A percentile compares a stretch with the other conserved stretches of the same genome.
Evolutionary conservation across 1,284 basidiomycete species (phyloP).

Genomic region (Ceratobasidium sp.): DNA sequence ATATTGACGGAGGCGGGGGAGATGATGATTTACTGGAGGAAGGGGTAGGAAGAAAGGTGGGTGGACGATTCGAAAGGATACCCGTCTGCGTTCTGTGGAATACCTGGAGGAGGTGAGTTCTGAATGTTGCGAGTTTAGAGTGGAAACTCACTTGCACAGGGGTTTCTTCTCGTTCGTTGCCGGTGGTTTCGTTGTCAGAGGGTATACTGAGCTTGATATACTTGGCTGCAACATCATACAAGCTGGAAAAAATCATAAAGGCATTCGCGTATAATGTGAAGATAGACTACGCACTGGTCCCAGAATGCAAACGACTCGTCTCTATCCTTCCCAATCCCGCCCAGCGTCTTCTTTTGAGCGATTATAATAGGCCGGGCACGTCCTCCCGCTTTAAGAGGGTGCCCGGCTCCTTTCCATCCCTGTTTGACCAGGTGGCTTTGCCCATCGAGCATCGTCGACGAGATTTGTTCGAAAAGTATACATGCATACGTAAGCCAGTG

Average conservation of each 20-base stretch:
- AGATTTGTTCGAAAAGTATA: slow-evolving; percentile 28
- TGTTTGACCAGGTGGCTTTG: slow-evolving; percentile 82
- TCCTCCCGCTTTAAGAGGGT: slow-evolving; percentile 75
- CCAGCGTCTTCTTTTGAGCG: slow-evolving; percentile 84
- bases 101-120: slow-evolving; percentile 50
- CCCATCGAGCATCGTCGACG: slow-evolving; percentile 67
- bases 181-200: slow-evolving; percentile 52
- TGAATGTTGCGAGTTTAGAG: slow-evolving; percentile 5
- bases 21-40: slow-evolving; percentile 54
- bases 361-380: slow-evolving; percentile 80
- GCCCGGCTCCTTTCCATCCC: slow-evolving; percentile 89
- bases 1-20: slow-evolving; percentile 50
- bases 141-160: slow-evolving; percentile 50
- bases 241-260: slow-evolving; percentile 61
- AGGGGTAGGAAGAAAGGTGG: slow-evolving; percentile 56
- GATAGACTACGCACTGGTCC: slow-evolving; percentile 82
- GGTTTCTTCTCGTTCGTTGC: slow-evolving; percentile 66
- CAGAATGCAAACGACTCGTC: slow-evolving; percentile 96
- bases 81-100: slow-evolving; percentile 77
- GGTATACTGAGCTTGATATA: slow-evolving; percentile 77
- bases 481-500: neutral
- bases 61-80: slow-evolving; percentile 79
- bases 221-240: slow-evolving; percentile 82
- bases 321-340: slow-evolving; percentile 89
- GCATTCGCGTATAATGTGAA: neutral